A percentile compares a stretch with the other conserved stretches of the same genome.
Conservation (phyloP, 2,329 filamentous ascomycete genomes). For the Colletotrichum sp. region DNA sequence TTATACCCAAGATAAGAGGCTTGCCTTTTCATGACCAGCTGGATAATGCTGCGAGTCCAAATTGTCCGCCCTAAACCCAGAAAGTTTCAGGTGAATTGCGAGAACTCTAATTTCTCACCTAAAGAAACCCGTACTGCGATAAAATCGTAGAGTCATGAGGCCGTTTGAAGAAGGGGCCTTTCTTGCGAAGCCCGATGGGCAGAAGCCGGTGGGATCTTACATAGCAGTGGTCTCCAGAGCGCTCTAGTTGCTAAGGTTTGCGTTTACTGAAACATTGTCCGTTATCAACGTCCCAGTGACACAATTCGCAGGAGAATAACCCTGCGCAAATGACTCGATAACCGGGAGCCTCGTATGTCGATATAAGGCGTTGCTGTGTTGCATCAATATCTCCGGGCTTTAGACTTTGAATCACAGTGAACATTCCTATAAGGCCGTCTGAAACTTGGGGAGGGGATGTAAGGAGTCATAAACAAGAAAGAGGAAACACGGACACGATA, state of each 20-base stretch:
- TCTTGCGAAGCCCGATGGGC: neutral
- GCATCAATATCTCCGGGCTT: accelerated
- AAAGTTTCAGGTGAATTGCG: neutral
- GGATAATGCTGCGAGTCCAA: accelerated
- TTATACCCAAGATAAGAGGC: neutral
- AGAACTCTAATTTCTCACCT: neutral
- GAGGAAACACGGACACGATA: no score
- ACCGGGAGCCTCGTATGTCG: neutral
- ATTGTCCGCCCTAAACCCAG: neutral
- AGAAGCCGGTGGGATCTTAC: neutral
- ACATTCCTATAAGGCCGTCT: neutral
- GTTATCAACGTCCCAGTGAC: neutral
- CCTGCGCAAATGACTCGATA: neutral
- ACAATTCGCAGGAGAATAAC: neutral
- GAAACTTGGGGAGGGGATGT: neutral
- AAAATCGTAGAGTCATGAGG: neutral
- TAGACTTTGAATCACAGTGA: neutral
- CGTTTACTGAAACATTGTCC: neutral
- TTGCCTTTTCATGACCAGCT: accelerated
- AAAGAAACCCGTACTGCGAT: accelerated
- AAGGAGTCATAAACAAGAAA: no score
- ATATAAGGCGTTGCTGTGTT: accelerated
- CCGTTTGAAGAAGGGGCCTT: neutral
- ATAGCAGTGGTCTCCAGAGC: neutral
- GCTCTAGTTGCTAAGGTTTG: neutral